phyloP scores from a whole-genome alignment of 805 yeast genomes.

The Myxozyma mucilagina region DNA sequence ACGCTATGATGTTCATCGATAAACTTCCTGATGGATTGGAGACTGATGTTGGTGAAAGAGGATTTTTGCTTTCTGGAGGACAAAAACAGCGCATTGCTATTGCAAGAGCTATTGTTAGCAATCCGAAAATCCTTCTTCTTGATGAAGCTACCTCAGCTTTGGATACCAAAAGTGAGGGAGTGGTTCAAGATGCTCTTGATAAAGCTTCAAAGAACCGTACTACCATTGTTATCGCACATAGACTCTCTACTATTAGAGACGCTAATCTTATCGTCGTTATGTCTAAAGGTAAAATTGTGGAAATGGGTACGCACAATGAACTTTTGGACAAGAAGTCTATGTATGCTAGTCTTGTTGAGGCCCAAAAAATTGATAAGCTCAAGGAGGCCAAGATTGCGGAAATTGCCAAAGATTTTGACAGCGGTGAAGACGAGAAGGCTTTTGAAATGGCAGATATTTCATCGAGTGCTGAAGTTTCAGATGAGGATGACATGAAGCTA shows the following conservation, averaged over 20 bases:
- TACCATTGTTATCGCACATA: slow-evolving; percentile 80
- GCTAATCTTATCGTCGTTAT: slow-evolving; percentile 58
- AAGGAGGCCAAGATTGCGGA: slow-evolving; percentile 40
- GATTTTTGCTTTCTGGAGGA: slow-evolving; percentile 64
- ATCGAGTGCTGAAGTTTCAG: background rate
- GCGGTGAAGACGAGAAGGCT: slow-evolving; percentile 34
- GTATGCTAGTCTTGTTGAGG: slow-evolving; percentile 42
- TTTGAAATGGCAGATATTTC: slow-evolving; percentile 2
- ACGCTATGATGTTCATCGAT: slow-evolving; percentile 51
- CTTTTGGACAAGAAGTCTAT: slow-evolving; percentile 38
- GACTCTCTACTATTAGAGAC: slow-evolving; percentile 78
- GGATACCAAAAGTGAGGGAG: slow-evolving; percentile 61
- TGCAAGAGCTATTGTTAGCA: slow-evolving; percentile 58
- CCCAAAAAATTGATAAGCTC: slow-evolving; percentile 37
- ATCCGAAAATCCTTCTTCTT: slow-evolving; percentile 56
- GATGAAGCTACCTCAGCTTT: slow-evolving; percentile 71
- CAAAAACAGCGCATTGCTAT: slow-evolving; percentile 65
- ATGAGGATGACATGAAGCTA: slow-evolving; percentile 5
- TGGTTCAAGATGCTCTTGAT: slow-evolving; percentile 55
- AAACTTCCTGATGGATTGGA: slow-evolving; percentile 56
- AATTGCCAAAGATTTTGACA: slow-evolving; percentile 46
- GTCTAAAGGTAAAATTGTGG: slow-evolving; percentile 52
- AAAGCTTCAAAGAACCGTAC: slow-evolving; percentile 46
- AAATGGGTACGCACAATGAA: slow-evolving; percentile 47
- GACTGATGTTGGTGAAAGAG: slow-evolving; percentile 53